phyloP scores from a whole-genome alignment of 129 eudicot species.

The Glebionis coronaria region DNA sequence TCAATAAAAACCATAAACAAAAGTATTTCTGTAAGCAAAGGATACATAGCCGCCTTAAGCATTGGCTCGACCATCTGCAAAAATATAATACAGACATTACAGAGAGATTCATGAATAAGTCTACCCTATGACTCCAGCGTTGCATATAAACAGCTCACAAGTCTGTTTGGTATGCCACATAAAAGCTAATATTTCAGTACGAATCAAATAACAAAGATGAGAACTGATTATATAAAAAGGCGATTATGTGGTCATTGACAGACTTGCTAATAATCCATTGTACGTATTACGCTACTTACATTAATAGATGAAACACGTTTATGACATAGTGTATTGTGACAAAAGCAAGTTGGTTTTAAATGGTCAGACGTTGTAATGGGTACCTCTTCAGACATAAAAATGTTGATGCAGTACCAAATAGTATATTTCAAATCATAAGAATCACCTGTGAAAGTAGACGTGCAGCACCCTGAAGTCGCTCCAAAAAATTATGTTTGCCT shows the following conservation, averaged over 20 bases:
- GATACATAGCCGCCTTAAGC: conserved; percentile 92
- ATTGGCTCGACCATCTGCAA: conserved; percentile 90
- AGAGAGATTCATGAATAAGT: not conserved
- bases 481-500: conserved; percentile 56
- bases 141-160: not conserved
- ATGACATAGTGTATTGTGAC: no score
- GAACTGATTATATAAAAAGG: not conserved
- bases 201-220: not conserved
- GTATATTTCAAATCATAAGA: not conserved
- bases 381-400: no score
- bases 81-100: conserved; percentile 5
- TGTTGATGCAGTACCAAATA: no score
- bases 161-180: not conserved
- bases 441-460: conserved; percentile 72
- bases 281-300: not conserved
- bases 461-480: conserved; percentile 66
- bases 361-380: no score
- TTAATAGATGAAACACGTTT: not conserved
- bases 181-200: not conserved
- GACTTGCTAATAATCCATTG: not conserved
- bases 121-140: conserved; percentile 5
- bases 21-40: conserved; percentile 26
- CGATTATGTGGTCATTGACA: no score
- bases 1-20: not conserved
- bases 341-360: no score